Base-by-base conservation (phyloP, 140 eudicot genomes). In the Senecio squalidus region DNA sequence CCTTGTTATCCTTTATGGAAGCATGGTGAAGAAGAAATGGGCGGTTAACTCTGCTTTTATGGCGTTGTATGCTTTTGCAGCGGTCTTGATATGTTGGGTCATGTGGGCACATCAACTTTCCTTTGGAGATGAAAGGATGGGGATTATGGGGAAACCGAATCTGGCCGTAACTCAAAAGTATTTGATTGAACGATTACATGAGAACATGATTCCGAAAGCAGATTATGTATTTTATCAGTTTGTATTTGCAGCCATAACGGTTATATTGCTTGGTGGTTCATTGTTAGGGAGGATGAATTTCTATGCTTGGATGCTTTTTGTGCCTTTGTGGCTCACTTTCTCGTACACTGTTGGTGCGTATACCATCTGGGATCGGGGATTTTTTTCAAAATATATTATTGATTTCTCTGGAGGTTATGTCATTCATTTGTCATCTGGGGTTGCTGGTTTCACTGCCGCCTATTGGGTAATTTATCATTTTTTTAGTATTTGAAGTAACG, bases 371-470 rank as follows among this genome's bases (percentile, higher is more conserved):
- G 95, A 77, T 21, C 6, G 29, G 31, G 80, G 95, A 44, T 71
- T 83, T 72, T 76, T 77, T 38, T 36, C 71, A 0, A 0, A 4
- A 0, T 28, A 52, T 14, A 44, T 86, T 20, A 80, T 86, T 0
- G 92, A 86, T 44, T 83, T 74, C 50, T 75, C 93, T 0, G 89
- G 95, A 24, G 95, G 95, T 16, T 84, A 80, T 25, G 91, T 85
- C 8, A 79, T 85, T 36, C 91, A 85, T 70, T 62, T 85, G 34
- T 78, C 89, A 50, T 86, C 95, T 1, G 91, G 95, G 21, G 82
- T 86, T n/a, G 91, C 95, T 36, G 91, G 95, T 60, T 79, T 86
- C 62, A 86, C 95, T 15, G 88, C 95, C 10, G 88, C 95, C 66
- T 86, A 82, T 50, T 79, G 95, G 95, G 95, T 71, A 14, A 40